phyloP scores from a whole-genome alignment of 2,329 filamentous ascomycete species.

The Cordyceps fumosorosea region DNA sequence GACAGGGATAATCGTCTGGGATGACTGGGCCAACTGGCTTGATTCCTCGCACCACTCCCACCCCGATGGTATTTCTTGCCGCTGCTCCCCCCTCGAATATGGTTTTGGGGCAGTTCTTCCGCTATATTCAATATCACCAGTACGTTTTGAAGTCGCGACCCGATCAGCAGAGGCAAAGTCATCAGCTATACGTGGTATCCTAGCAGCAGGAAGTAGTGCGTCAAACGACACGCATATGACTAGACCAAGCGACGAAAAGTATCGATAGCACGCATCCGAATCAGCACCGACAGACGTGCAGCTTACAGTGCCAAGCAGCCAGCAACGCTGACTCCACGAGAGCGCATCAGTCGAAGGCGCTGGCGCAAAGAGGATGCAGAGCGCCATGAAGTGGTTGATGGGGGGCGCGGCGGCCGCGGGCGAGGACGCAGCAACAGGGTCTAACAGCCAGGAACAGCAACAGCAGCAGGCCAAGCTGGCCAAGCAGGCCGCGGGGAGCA shows the following conservation, averaged over 20 bases:
- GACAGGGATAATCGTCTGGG: conserved; percentile 4
- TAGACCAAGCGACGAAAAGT: not conserved
- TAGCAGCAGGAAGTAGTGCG: too few species aligned
- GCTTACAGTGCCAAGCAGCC: not conserved
- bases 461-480: not conserved
- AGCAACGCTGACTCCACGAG: not conserved
- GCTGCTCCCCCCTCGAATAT: not conserved
- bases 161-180: not conserved
- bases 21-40: not conserved
- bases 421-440: not conserved
- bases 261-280: not conserved
- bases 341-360: not conserved
- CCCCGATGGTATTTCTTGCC: conserved; percentile 10
- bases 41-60: conserved; percentile 4
- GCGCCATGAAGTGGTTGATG: conserved; percentile 1
- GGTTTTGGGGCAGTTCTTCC: not conserved
- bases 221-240: not conserved
- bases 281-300: not conserved
- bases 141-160: not conserved
- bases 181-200: not conserved
- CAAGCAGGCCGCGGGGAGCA: not conserved
- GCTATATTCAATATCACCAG: not conserved
- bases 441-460: not conserved
- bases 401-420: not conserved
- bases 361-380: not conserved